Evolutionary conservation across 2,329 filamentous ascomycete species (phyloP).

Genomic region (Trichoderma afroharzianum): DNA sequence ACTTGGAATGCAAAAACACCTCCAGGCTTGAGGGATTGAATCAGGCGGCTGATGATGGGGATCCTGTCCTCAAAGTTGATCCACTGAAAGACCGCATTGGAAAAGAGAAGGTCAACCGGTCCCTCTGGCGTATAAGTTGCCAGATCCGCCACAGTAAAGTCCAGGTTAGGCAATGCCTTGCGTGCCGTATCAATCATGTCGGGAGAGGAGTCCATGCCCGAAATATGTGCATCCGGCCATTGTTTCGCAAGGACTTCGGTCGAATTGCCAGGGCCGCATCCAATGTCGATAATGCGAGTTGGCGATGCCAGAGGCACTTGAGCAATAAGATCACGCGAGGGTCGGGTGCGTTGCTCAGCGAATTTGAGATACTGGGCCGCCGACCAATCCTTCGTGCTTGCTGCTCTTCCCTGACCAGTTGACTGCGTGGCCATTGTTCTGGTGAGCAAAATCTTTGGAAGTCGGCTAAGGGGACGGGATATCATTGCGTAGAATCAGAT

Average conservation of each 20-base stretch:
- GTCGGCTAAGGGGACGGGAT: background rate
- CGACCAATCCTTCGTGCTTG: constrained; percentile 41
- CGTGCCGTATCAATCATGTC: constrained; percentile 54
- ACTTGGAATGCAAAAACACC: constrained; percentile 52
- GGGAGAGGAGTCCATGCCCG: constrained; percentile 52
- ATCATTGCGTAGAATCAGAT: background rate
- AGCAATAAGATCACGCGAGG: constrained; percentile 50
- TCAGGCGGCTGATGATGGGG: constrained; percentile 40
- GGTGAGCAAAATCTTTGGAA: background rate
- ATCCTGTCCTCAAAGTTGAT: constrained; percentile 42
- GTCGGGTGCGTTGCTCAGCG: constrained; percentile 47
- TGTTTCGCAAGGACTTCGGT: constrained; percentile 45
- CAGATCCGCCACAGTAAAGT: constrained; percentile 47
- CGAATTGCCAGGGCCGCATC: constrained; percentile 59
- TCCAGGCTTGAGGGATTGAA: constrained; percentile 39
- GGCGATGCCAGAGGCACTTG: constrained; percentile 41
- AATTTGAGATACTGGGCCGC: constrained; percentile 56
- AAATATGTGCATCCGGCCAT: constrained; percentile 45
- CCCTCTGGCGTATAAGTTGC: constrained; percentile 34
- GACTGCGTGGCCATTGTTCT: constrained; percentile 11
- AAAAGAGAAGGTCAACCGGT: constrained; percentile 45
- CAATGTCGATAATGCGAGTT: constrained; percentile 52
- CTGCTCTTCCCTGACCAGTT: background rate
- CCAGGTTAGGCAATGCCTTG: constrained; percentile 34
- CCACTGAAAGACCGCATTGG: constrained; percentile 60